These are phyloP conservation scores for Choanephora cucurbitarum DNA, from an alignment of 371 early-diverging fungal species.

Conservation along the genomic window DNA sequence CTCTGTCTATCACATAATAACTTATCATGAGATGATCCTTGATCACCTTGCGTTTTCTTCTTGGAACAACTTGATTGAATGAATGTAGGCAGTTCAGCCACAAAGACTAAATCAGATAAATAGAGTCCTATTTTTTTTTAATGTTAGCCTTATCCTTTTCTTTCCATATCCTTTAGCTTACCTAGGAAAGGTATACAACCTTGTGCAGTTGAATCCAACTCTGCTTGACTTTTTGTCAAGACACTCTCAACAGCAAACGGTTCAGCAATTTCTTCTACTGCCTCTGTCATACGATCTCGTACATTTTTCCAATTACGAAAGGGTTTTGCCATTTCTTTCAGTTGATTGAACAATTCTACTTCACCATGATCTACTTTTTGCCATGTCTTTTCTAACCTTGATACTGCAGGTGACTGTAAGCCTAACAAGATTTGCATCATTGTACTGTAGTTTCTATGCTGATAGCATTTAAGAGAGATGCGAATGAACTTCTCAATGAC, in stretches of 20 bases:
- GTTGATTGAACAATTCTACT: conserved; percentile 48
- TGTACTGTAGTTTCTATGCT: conserved; percentile 61
- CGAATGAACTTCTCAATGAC: conserved; percentile 54
- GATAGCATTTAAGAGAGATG: conserved; percentile 59
- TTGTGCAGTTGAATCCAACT: conserved; percentile 8
- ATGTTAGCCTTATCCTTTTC: background rate
- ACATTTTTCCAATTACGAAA: conserved; percentile 62
- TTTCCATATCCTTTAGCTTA: conserved; percentile 14
- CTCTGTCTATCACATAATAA: conserved; percentile 28
- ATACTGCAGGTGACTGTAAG: conserved; percentile 54
- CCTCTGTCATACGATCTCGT: conserved; percentile 56
- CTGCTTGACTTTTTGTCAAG: conserved; percentile 27
- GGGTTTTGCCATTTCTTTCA: conserved; percentile 59
- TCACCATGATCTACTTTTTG: conserved; percentile 49
- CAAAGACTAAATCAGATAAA: conserved; percentile 66
- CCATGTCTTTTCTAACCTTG: conserved; percentile 57
- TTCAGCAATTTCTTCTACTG: conserved; percentile 43
- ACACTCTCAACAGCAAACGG: conserved; percentile 48
- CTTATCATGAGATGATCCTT: conserved; percentile 25
- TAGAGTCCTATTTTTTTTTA: conserved; percentile 47
- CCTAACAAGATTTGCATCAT: conserved; percentile 62
- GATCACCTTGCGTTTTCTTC: conserved; percentile 3
- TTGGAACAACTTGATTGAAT: conserved; percentile 28
- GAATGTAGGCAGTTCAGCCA: conserved; percentile 63
- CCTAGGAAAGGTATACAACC: conserved; percentile 66